These are phyloP conservation scores for Terfezia boudieri DNA, from an alignment of 495 filamentous ascomycete genomes.

Conservation along the genomic window DNA sequence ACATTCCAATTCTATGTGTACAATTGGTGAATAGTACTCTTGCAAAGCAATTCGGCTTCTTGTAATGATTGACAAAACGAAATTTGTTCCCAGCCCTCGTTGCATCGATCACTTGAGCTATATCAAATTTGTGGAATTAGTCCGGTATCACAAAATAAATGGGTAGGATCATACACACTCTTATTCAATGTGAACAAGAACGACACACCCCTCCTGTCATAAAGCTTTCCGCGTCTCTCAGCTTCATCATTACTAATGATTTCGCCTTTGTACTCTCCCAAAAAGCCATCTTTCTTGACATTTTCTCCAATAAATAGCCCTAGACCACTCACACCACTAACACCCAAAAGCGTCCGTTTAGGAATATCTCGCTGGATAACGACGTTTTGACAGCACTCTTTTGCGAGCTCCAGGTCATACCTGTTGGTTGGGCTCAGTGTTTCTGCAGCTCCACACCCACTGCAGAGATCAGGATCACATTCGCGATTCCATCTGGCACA, in stretches of 20 bases:
- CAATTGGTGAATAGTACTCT: constrained; percentile 40
- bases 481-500: constrained; percentile 41
- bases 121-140: constrained; percentile 14
- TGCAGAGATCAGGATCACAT: constrained; percentile 48
- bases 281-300: constrained; percentile 34
- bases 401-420: constrained; percentile 28
- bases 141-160: constrained; percentile 29
- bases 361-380: constrained; percentile 36
- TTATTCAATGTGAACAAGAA: constrained; percentile 46
- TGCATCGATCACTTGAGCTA: constrained; percentile 25
- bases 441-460: constrained; percentile 38
- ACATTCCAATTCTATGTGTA: constrained; percentile 45
- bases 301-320: constrained; percentile 43
- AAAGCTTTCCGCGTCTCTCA: constrained; percentile 40
- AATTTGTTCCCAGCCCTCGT: constrained; percentile 28
- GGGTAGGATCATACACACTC: constrained; percentile 6
- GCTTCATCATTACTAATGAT: constrained; percentile 40
- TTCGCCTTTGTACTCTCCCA: constrained; percentile 56
- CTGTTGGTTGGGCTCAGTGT: constrained; percentile 37
- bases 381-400: constrained; percentile 37
- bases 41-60: constrained; percentile 30
- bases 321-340: constrained; percentile 37
- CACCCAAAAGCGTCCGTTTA: constrained; percentile 38
- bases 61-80: constrained; percentile 49
- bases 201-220: constrained; percentile 34